A percentile compares a stretch with the other conserved stretches of the same genome.
phyloP scores from a whole-genome alignment of 768 basidiomycete genomes.

The Leucogyrophana mollusca region DNA sequence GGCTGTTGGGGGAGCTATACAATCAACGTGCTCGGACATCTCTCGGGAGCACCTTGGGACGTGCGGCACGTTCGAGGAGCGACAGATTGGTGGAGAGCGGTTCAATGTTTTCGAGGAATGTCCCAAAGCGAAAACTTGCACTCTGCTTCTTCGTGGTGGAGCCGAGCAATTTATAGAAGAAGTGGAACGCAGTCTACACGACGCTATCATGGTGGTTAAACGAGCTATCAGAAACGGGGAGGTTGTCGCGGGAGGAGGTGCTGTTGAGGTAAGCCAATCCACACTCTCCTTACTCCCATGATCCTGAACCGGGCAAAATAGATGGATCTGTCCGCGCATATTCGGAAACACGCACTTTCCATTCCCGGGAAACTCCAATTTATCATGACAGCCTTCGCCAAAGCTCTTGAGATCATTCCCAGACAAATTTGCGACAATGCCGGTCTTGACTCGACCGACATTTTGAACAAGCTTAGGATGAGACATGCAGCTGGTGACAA shows the following conservation, averaged over 20 bases:
- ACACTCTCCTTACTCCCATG: neutral
- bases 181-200: slow-evolving; percentile 95
- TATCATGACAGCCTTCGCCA: slow-evolving; percentile 93
- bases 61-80: slow-evolving; percentile 92
- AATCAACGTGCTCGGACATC: slow-evolving; percentile 95
- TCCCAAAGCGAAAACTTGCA: slow-evolving; percentile 93
- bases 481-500: slow-evolving; percentile 84
- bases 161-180: slow-evolving; percentile 99
- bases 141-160: slow-evolving; percentile 89
- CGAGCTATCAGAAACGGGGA: slow-evolving; percentile 93
- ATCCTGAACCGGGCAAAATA: slow-evolving; percentile 29
- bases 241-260: slow-evolving; percentile 96
- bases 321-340: slow-evolving; percentile 97
- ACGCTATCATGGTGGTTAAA: slow-evolving; percentile 99
- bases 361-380: slow-evolving; percentile 96
- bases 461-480: slow-evolving; percentile 97
- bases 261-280: slow-evolving; percentile 71
- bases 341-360: slow-evolving; percentile 85
- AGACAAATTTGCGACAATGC: slow-evolving; percentile 99
- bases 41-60: slow-evolving; percentile 85
- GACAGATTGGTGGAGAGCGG: slow-evolving; percentile 94
- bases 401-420: slow-evolving; percentile 96
- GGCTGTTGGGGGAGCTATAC: slow-evolving; percentile 92
- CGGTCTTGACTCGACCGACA: slow-evolving; percentile 94
- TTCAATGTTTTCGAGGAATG: slow-evolving; percentile 96